Conservation (phyloP, 148 eudicot genomes). For the Hydrangea macrophylla region DNA sequence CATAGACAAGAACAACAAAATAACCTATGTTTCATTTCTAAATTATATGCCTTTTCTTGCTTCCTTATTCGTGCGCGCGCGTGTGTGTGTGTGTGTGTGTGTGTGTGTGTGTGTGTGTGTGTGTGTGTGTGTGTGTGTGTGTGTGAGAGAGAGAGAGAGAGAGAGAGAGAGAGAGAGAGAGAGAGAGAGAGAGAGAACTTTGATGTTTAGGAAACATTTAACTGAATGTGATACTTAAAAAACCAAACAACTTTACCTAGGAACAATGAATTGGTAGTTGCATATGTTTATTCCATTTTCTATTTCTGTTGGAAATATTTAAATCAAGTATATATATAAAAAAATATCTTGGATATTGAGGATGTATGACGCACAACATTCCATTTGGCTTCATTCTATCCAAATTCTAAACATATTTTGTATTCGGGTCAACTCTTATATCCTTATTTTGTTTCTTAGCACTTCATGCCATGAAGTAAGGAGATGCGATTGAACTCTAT, state of each 20-base stretch:
- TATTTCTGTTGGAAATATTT: background rate
- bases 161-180: too few relatives aligned
- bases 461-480: constrained; percentile 21
- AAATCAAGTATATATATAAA: background rate
- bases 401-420: background rate
- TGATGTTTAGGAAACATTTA: background rate
- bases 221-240: background rate
- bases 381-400: background rate
- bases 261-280: background rate
- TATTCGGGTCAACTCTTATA: constrained; percentile 15
- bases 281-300: background rate
- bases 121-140: too few relatives aligned
- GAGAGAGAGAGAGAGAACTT: background rate
- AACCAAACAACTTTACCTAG: background rate
- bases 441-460: constrained; percentile 1
- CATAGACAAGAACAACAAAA: too few relatives aligned
- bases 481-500: background rate
- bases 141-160: too few relatives aligned
- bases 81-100: too few relatives aligned
- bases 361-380: background rate
- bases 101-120: too few relatives aligned
- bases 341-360: background rate
- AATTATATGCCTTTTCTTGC: background rate
- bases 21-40: background rate
- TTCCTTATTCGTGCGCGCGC: too few relatives aligned